Percentiles rank a stretch among this genome's conserved stretches.
Evolutionary conservation across 2,329 filamentous ascomycete species (phyloP).

Genomic region (Diatrype stigma): DNA sequence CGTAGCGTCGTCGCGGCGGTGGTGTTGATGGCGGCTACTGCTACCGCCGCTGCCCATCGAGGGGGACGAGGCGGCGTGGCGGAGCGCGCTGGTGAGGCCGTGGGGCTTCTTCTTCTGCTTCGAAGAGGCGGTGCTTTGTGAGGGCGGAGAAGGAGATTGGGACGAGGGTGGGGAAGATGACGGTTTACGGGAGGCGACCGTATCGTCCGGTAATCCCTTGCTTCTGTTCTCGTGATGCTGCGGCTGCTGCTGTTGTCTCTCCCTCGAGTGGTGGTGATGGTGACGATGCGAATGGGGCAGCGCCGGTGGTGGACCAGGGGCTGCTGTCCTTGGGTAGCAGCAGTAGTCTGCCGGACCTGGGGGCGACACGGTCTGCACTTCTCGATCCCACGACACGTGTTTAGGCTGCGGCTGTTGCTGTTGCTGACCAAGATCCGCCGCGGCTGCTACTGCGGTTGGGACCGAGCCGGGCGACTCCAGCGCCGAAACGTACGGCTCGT

Average conservation of each 20-base stretch:
- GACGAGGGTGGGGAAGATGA: neutral
- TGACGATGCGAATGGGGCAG: too few species aligned
- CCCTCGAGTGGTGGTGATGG: too few species aligned
- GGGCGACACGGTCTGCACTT: neutral
- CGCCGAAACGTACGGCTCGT: too few species aligned
- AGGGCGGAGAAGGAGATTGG: neutral
- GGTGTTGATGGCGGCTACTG: too few species aligned
- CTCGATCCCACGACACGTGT: neutral
- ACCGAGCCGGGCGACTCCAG: too few species aligned
- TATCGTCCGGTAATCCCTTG: too few species aligned
- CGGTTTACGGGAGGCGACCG: neutral
- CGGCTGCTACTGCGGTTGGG: too few species aligned
- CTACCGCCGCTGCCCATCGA: neutral
- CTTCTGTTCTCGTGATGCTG: too few species aligned
- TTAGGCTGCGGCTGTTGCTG: neutral
- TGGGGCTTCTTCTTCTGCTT: too few species aligned
- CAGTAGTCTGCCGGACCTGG: neutral
- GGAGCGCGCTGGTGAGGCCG: neutral
- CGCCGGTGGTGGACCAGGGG: too few species aligned
- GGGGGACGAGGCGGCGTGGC: neutral
- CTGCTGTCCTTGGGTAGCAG: too few species aligned
- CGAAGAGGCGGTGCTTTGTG: neutral
- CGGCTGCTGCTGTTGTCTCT: too few species aligned
- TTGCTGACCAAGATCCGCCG: conserved; percentile 1
- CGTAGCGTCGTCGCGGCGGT: neutral